phyloP scores from a whole-genome alignment of 208 protist species.

The Trichomonas gallinae region DNA sequence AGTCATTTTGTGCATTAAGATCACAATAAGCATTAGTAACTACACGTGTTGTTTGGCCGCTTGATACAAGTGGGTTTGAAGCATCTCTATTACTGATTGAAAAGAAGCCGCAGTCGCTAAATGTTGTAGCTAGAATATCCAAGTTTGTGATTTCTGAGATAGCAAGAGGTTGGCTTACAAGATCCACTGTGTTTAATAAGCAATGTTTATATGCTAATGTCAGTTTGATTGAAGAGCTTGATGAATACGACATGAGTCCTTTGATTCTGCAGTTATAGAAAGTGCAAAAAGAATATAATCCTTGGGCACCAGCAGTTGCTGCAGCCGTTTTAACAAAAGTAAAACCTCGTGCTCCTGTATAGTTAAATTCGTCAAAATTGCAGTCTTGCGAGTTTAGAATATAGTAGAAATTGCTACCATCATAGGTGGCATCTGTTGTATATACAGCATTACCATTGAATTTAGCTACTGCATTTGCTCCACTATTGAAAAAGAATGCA shows the following conservation, averaged over 20 bases:
- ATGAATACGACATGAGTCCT: background rate
- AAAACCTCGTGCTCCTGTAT: background rate
- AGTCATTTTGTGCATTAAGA: background rate
- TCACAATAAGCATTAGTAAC: background rate
- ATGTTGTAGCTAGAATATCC: too few species aligned
- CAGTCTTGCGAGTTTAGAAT: background rate
- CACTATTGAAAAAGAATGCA: background rate
- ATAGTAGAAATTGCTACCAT: background rate
- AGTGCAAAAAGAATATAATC: background rate
- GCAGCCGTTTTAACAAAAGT: background rate
- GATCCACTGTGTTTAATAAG: background rate
- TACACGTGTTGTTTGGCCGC: background rate
- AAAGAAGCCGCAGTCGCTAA: too few species aligned
- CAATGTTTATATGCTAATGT: background rate
- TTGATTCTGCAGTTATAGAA: background rate
- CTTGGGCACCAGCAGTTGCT: background rate
- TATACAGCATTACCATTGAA: background rate
- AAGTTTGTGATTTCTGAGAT: too few species aligned
- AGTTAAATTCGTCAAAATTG: background rate
- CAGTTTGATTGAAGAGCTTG: background rate
- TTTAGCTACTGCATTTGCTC: background rate
- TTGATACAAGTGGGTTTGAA: background rate
- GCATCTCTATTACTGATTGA: background rate
- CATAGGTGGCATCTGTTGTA: background rate
- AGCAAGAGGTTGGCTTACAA: background rate